A percentile compares a stretch with the other conserved stretches of the same genome.
These are phyloP conservation scores for Ceratocystis ficicola DNA, from an alignment of 2,329 filamentous ascomycete species.

Conservation along the genomic window DNA sequence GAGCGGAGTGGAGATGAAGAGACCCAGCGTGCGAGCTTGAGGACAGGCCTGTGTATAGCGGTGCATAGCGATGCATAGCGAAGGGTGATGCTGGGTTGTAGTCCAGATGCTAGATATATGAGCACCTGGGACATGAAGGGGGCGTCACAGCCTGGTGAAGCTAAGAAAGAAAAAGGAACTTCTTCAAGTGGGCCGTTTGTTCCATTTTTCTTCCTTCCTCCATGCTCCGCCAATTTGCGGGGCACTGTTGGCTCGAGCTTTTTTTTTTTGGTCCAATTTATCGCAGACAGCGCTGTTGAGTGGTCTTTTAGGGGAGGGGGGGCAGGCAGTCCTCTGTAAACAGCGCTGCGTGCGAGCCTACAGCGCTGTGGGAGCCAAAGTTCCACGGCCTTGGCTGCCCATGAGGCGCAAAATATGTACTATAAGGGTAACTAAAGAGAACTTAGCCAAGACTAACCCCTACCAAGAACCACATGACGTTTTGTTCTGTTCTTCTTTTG, in stretches of 20 bases:
- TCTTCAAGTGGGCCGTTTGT: constrained; percentile 6
- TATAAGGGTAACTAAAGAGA: neutral
- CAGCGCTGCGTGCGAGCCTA: neutral
- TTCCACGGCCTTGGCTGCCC: no score
- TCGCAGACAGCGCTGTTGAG: neutral
- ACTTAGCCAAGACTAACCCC: neutral
- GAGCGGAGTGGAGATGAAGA: no score
- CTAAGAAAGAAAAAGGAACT: neutral
- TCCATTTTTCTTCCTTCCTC: neutral
- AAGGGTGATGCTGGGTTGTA: no score
- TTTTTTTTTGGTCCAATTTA: neutral
- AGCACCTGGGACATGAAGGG: no score
- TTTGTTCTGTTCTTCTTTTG: neutral
- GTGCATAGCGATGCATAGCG: no score
- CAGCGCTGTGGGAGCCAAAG: no score
- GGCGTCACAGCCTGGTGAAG: no score
- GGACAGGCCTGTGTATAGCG: no score
- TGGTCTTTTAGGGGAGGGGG: neutral
- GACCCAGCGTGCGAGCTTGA: no score
- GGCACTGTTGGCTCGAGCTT: neutral
- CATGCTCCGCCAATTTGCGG: neutral
- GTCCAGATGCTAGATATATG: no score
- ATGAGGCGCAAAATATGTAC: neutral
- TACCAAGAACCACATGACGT: neutral
- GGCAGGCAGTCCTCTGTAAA: neutral